Evolutionary conservation across 1,284 basidiomycete genomes (phyloP).

Genomic region (Sporisorium reilianum): DNA sequence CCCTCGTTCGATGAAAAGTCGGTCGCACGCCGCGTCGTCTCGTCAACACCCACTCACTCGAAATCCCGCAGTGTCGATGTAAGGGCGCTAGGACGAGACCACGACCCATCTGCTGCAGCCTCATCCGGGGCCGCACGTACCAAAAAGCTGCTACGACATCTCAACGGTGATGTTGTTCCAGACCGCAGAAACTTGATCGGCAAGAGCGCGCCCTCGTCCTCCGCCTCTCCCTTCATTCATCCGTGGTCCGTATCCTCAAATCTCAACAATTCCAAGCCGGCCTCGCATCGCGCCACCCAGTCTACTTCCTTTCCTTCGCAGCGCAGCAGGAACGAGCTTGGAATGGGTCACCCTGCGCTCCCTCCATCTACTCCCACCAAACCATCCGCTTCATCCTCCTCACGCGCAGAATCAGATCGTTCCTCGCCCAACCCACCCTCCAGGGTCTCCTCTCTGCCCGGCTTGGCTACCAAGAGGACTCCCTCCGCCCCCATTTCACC

Average conservation of each 20-base stretch:
- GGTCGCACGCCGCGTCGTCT: conserved; percentile 29
- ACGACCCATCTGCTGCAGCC: conserved; percentile 2
- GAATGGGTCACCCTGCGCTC: conserved; percentile 18
- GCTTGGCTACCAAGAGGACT: conserved; percentile 17
- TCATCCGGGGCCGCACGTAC: conserved; percentile 9
- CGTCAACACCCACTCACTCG: conserved; percentile 30
- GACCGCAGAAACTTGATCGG: conserved; percentile 36
- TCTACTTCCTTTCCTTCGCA: conserved; percentile 16
- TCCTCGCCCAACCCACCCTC: conserved; percentile 33
- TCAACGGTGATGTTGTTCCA: conserved; percentile 31
- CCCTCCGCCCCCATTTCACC: conserved; percentile 37
- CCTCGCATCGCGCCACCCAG: conserved; percentile 28
- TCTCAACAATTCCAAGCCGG: conserved; percentile 7
- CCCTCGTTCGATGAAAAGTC: conserved; percentile 16
- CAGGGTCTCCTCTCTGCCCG: conserved; percentile 24
- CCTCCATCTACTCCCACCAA: conserved; percentile 7
- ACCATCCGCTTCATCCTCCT: neutral
- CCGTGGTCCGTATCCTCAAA: conserved; percentile 31
- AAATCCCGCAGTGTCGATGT: conserved; percentile 55
- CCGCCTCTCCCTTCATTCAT: conserved; percentile 15
- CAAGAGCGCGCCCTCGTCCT: conserved; percentile 11
- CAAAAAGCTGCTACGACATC: conserved; percentile 18
- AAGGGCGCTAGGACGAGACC: conserved; percentile 29
- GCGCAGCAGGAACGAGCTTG: conserved; percentile 13
- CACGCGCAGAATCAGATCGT: conserved; percentile 6